phyloP scores from a whole-genome alignment of 2,329 filamentous ascomycete species.

The Calonectria crousiana region DNA sequence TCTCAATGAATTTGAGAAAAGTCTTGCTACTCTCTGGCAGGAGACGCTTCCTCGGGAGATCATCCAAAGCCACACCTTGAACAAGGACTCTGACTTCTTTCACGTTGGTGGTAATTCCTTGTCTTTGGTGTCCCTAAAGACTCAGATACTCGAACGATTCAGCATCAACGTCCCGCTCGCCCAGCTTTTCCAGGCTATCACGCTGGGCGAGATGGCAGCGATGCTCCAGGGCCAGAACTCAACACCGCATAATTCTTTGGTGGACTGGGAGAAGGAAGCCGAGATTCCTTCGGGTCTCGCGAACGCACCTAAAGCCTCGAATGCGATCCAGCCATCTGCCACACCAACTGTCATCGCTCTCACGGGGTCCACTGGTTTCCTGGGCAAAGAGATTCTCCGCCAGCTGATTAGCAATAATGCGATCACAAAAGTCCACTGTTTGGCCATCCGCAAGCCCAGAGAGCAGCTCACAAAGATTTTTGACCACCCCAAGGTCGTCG shows the following conservation, averaged over 20 bases:
- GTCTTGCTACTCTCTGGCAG: not conserved
- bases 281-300: not conserved
- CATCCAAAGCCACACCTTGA: not conserved
- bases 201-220: constrained; percentile 54
- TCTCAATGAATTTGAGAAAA: not conserved
- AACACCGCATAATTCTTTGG: not conserved
- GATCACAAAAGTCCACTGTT: constrained; percentile 57
- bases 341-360: constrained; percentile 20
- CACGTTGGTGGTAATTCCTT: constrained; percentile 57
- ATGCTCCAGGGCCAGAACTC: not conserved
- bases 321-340: not conserved
- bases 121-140: constrained; percentile 51
- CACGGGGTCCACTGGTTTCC: constrained; percentile 35
- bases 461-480: not conserved
- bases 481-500: constrained; percentile 45
- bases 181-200: constrained; percentile 53
- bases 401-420: constrained; percentile 47
- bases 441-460: constrained; percentile 52
- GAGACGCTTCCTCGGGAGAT: not conserved
- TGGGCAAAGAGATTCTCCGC: constrained; percentile 47
- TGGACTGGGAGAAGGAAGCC: constrained; percentile 23
- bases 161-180: constrained; percentile 45
- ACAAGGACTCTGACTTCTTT: constrained; percentile 56
- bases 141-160: constrained; percentile 44
- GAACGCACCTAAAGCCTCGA: not conserved